Conservation (phyloP, 495 filamentous ascomycete genomes). For the Neurospora sp. region DNA sequence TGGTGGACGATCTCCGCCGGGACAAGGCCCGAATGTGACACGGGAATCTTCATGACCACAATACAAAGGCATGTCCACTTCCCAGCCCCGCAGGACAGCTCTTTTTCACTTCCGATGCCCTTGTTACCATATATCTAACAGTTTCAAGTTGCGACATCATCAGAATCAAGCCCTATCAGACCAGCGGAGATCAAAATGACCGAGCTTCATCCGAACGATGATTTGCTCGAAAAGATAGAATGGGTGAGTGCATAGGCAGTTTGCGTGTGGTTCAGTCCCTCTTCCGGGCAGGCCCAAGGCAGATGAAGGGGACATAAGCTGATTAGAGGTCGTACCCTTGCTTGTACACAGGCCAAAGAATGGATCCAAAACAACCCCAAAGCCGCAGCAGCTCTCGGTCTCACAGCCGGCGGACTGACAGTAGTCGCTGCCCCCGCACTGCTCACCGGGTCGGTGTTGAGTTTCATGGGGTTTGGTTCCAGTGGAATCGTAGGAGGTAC, state of each 20-base stretch:
- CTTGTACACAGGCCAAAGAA: not conserved
- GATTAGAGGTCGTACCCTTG: not conserved
- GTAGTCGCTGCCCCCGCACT: slow-evolving; percentile 1
- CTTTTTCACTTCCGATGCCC: too few relatives aligned
- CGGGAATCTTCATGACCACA: not conserved
- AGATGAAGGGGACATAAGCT: not conserved
- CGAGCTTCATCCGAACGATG: not conserved
- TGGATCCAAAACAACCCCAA: slow-evolving; percentile 4
- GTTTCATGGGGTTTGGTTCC: not conserved
- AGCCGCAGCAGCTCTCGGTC: not conserved
- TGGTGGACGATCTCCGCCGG: not conserved
- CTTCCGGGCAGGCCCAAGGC: not conserved
- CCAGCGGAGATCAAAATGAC: not conserved
- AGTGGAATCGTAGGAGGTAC: slow-evolving; percentile 4
- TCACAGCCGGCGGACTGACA: slow-evolving; percentile 1
- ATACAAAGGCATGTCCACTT: not conserved
- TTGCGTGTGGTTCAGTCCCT: not conserved
- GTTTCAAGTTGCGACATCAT: not conserved
- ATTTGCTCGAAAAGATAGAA: not conserved
- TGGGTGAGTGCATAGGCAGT: not conserved
- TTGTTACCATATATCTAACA: too few relatives aligned
- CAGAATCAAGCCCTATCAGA: not conserved
- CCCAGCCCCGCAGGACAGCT: too few relatives aligned
- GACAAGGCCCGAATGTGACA: not conserved
- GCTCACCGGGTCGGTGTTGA: not conserved